A percentile compares a stretch with the other conserved stretches of the same genome.
Evolutionary conservation across 1,284 basidiomycete genomes (phyloP).

Genomic region (Waitea zeae): DNA sequence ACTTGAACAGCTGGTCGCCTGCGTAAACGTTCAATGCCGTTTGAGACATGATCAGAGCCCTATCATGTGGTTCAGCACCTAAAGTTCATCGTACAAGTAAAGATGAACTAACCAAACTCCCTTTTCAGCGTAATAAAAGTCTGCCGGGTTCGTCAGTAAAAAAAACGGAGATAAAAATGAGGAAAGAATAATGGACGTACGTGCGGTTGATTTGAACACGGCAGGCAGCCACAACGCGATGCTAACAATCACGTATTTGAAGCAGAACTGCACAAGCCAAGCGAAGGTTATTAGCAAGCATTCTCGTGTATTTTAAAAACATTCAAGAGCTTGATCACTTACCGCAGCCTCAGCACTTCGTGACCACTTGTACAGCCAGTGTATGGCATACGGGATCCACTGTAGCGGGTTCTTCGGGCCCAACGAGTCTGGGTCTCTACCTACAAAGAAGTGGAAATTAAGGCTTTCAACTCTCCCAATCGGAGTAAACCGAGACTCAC

Average conservation of each 20-base stretch:
- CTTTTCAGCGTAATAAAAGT: slow-evolving; percentile 24
- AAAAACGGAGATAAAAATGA: background rate
- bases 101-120: slow-evolving; percentile 19
- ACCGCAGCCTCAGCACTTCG: slow-evolving; percentile 26
- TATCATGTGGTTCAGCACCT: slow-evolving; percentile 6
- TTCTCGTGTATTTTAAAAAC: background rate
- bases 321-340: slow-evolving; percentile 6
- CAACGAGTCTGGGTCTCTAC: no score
- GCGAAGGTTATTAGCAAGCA: no score
- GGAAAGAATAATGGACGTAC: slow-evolving; percentile 19
- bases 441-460: no score
- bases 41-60: slow-evolving; percentile 56
- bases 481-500: no score
- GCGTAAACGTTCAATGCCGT: slow-evolving; percentile 42
- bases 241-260: slow-evolving; percentile 36
- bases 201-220: slow-evolving; percentile 24
- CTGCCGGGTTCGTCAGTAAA: slow-evolving; percentile 10
- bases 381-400: slow-evolving; percentile 17
- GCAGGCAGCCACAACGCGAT: slow-evolving; percentile 39
- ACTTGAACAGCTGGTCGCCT: slow-evolving; percentile 43
- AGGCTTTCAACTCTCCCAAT: no score
- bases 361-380: slow-evolving; percentile 21
- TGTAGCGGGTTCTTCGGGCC: slow-evolving; percentile 25
- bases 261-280: slow-evolving; percentile 23
- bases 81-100: background rate